phyloP scores from a whole-genome alignment of 23 red algal genomes.

The Gracilariopsis chorda region DNA sequence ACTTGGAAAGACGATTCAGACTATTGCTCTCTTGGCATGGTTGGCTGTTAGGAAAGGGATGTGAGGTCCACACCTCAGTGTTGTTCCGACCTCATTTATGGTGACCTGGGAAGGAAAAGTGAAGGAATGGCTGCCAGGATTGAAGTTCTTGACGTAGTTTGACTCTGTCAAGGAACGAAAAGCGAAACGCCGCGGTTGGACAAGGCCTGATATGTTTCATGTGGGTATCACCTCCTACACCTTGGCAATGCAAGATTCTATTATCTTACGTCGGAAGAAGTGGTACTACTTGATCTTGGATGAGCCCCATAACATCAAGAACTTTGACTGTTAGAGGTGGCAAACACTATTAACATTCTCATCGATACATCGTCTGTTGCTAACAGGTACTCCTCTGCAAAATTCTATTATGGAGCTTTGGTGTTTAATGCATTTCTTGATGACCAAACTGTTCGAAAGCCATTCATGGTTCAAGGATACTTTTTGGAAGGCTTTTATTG shows the following conservation, averaged over 20 bases:
- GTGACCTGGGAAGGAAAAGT: constrained; percentile 97
- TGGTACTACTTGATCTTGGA: constrained; percentile 98
- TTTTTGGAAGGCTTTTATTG: constrained; percentile 81
- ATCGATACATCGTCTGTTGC: constrained; percentile 68
- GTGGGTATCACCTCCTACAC: constrained; percentile 92
- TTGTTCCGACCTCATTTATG: constrained; percentile 95
- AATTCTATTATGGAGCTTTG: constrained; percentile 97
- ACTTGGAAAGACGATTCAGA: constrained; percentile 95
- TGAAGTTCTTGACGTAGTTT: constrained; percentile 88
- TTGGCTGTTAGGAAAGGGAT: constrained; percentile 71
- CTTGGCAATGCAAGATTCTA: constrained; percentile 74
- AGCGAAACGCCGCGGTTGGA: constrained; percentile 82
- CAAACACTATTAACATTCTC: constrained; percentile 90
- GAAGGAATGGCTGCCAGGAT: constrained; percentile 86
- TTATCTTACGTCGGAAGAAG: constrained; percentile 65
- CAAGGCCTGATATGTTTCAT: constrained; percentile 78
- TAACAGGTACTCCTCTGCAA: constrained; percentile 96
- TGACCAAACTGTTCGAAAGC: constrained; percentile 90
- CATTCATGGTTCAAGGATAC: constrained; percentile 91
- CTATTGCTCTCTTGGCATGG: constrained; percentile 88
- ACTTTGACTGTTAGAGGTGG: constrained; percentile 87
- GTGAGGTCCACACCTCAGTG: constrained; percentile 89
- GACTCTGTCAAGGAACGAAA: constrained; percentile 73
- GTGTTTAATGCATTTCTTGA: constrained; percentile 95
- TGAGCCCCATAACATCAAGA: constrained; percentile 98